Percentiles rank a stretch among this genome's conserved stretches.
phyloP scores from a whole-genome alignment of 768 basidiomycete genomes.

The Tylopilus rubrobrunneus region DNA sequence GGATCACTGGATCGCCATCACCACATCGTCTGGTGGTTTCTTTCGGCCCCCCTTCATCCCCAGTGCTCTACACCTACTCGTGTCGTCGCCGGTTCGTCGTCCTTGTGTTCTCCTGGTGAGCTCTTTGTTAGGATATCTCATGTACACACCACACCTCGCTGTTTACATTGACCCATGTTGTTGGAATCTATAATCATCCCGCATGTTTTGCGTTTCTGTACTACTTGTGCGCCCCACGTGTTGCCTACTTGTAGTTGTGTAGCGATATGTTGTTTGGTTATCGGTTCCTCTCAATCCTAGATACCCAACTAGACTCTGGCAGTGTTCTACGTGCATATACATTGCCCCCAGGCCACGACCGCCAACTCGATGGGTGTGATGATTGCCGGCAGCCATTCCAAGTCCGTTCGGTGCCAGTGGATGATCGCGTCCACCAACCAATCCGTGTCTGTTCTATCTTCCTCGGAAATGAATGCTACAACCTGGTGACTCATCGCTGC shows the following conservation, averaged over 20 bases:
- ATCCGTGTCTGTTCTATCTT: too few relatives aligned
- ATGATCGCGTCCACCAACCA: too few relatives aligned
- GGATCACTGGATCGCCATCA: constrained; percentile 1
- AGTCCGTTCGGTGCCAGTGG: too few relatives aligned
- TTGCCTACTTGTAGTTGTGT: not conserved
- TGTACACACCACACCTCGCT: not conserved
- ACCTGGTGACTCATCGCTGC: too few relatives aligned
- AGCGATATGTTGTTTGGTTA: not conserved
- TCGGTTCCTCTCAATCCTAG: not conserved
- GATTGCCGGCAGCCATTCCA: too few relatives aligned
- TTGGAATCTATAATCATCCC: constrained; percentile 1
- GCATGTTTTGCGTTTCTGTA: not conserved
- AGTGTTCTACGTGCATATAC: too few relatives aligned
- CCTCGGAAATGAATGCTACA: too few relatives aligned
- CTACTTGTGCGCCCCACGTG: not conserved
- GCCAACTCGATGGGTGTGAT: too few relatives aligned
- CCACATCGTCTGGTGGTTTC: not conserved
- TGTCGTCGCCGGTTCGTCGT: not conserved
- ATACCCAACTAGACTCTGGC: too few relatives aligned
- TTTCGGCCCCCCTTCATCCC: not conserved
- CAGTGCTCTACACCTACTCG: not conserved
- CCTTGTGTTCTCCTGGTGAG: not conserved
- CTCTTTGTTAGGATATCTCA: not conserved
- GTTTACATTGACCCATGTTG: not conserved
- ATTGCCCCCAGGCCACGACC: too few relatives aligned